Base-by-base conservation (phyloP, 805 yeast genomes). In the Wickerhamomyces ciferrii region DNA sequence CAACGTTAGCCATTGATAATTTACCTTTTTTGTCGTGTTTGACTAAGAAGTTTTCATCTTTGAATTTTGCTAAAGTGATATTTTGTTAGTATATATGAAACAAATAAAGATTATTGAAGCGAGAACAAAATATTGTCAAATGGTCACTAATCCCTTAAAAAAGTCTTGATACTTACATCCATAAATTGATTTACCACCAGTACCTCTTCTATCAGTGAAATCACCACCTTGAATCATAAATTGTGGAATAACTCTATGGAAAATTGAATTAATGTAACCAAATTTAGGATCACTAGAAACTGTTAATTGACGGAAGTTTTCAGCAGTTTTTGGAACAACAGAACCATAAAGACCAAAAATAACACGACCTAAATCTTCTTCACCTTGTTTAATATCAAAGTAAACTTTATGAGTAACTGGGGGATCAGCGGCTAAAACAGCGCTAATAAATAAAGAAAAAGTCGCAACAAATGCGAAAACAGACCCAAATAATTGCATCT, bases 341-440 rank as follows among this genome's bases (percentile, higher is more conserved):
- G 81, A 78, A 41, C 97, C 97, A 63, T 83, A 92, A 44, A 92
- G 75, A 13, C 97, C 98, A 64, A 92, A 74, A 48, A 83, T 86
- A 53, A 92, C 75, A 62, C 96, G 79, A 41, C 98, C 98, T 41
- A 91, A 69, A 5, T 71, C 59, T 64, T 82, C 70, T 45, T 80
- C 94, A 49, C 89, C 97, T 63, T 88, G 91, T 55, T 79, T 74
- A 53, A 91, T 72, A 63, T 92, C 97, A 58, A 91, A 90, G 70
- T 73, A 92, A 31, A 92, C 96, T 68, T 81, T 82, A 63, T 81
- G 78, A 49, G 96, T 88, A 63, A 88, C 52, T 34, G 54, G 54
- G 11, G 72, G 66, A 35, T 61, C 67, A 8, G 56, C 54, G 37
- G 58, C 47, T 17, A 55, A 37, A 15, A 51, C 52, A 14, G 55